phyloP scores from a whole-genome alignment of 495 filamentous ascomycete species.

The Tuber borchii region DNA sequence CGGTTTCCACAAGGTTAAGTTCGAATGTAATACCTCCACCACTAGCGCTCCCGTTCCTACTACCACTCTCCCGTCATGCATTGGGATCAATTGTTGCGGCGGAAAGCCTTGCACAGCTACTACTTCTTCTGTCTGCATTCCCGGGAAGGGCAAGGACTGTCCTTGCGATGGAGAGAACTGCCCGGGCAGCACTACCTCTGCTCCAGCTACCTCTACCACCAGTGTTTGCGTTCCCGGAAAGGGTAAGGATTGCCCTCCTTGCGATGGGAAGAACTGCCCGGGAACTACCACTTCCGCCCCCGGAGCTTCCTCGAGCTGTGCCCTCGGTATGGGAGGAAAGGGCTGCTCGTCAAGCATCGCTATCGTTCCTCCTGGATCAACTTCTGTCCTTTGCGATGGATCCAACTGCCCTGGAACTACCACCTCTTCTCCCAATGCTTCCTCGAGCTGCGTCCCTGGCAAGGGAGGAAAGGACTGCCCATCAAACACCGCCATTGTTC shows the following conservation, averaged over 20 bases:
- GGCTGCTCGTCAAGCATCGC: too few species aligned
- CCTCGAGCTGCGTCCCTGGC: background rate
- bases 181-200: conserved; percentile 10
- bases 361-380: too few species aligned
- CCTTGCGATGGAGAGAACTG: background rate
- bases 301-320: conserved; percentile 10
- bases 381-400: too few species aligned
- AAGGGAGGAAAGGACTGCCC: background rate
- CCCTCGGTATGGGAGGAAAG: conserved; percentile 17
- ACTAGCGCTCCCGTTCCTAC: conserved; percentile 40
- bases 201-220: conserved; percentile 25
- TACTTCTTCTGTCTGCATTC: conserved; percentile 34
- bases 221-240: conserved; percentile 27
- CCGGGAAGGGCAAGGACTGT: conserved; percentile 10
- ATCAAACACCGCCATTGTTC: conserved; percentile 8
- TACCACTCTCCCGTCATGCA: conserved; percentile 36
- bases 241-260: conserved; percentile 8
- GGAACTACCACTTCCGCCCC: conserved; percentile 5
- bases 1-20: conserved; percentile 68
- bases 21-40: conserved; percentile 63
- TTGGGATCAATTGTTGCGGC: conserved; percentile 21
- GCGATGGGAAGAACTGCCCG: background rate
- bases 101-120: conserved; percentile 24
- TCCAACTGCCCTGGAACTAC: background rate
- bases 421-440: conserved; percentile 3